Evolutionary conservation across 2,329 filamentous ascomycete genomes (phyloP).

Genomic region (Diplodia intermedia): DNA sequence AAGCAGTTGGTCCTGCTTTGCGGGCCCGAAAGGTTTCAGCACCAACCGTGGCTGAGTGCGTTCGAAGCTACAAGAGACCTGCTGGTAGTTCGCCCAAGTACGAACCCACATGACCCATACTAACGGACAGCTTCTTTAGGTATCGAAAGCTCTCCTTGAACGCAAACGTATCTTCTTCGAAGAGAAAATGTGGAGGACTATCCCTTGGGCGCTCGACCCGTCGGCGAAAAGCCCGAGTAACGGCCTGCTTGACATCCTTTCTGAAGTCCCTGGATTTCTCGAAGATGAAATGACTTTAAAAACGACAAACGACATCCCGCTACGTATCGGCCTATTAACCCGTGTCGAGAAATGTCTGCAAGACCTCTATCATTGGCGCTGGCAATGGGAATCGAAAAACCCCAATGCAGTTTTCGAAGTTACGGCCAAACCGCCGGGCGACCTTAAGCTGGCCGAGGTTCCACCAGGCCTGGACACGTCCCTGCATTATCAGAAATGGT

Average conservation of each 20-base stretch:
- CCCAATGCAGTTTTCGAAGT: slow-evolving; percentile 33
- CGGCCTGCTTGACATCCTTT: slow-evolving; percentile 33
- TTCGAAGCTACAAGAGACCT: slow-evolving; percentile 34
- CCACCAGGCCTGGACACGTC: slow-evolving; percentile 27
- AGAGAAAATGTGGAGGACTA: slow-evolving; percentile 32
- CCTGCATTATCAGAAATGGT: slow-evolving; percentile 31
- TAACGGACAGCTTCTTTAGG: not conserved
- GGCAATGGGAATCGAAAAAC: slow-evolving; percentile 33
- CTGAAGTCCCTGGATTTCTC: slow-evolving; percentile 33
- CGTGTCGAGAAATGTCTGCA: slow-evolving; percentile 31
- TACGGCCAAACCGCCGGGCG: slow-evolving; percentile 5
- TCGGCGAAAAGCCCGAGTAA: slow-evolving; percentile 31
- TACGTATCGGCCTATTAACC: slow-evolving; percentile 7
- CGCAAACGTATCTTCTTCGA: slow-evolving; percentile 34
- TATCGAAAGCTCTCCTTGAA: slow-evolving; percentile 33
- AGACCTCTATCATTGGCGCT: slow-evolving; percentile 35
- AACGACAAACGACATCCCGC: slow-evolving; percentile 8
- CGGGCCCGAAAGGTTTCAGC: slow-evolving; percentile 32
- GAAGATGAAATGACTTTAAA: slow-evolving; percentile 30
- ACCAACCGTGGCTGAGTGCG: slow-evolving; percentile 31
- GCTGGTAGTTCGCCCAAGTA: slow-evolving; percentile 9
- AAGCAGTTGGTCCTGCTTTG: slow-evolving; percentile 32
- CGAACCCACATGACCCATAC: not conserved
- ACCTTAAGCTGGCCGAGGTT: not conserved
- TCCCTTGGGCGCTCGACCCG: slow-evolving; percentile 33